These are phyloP conservation scores for Vanrija sp. DNA, from an alignment of 1,284 basidiomycete genomes.

Conservation along the genomic window DNA sequence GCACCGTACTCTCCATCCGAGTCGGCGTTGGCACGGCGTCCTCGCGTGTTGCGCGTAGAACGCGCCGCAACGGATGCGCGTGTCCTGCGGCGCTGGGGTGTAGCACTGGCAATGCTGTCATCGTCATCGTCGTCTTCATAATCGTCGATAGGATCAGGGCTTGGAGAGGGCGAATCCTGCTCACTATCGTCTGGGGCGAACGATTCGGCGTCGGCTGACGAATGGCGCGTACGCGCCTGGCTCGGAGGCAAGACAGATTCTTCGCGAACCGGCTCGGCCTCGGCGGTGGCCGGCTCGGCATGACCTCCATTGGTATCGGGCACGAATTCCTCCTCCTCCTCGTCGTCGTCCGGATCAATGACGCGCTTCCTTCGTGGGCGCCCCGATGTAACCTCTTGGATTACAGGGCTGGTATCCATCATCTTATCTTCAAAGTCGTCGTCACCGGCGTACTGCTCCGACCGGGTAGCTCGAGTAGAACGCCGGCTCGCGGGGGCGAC, in stretches of 20 bases:
- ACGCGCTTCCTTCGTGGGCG: slow-evolving; percentile 24
- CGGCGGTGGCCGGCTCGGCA: neutral
- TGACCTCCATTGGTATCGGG: neutral
- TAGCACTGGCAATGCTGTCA: neutral
- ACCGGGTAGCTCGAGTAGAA: slow-evolving; percentile 45
- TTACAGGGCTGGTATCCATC: slow-evolving; percentile 14
- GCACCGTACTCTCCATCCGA: slow-evolving; percentile 32
- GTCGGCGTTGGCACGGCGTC: slow-evolving; percentile 16
- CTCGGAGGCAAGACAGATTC: too few species aligned
- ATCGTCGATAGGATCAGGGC: slow-evolving; percentile 22
- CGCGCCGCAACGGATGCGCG: neutral
- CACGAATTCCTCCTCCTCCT: slow-evolving; percentile 23
- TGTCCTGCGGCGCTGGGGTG: slow-evolving; percentile 5
- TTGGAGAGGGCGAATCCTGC: slow-evolving; percentile 11
- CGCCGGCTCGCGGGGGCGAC: slow-evolving; percentile 44
- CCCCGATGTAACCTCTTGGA: slow-evolving; percentile 3
- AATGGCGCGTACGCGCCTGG: slow-evolving; percentile 7
- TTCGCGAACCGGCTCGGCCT: too few species aligned
- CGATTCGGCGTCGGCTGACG: slow-evolving; percentile 32
- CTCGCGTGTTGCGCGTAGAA: slow-evolving; percentile 13
- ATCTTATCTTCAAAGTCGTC: slow-evolving; percentile 35
- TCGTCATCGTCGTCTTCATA: slow-evolving; percentile 46
- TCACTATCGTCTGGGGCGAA: slow-evolving; percentile 30
- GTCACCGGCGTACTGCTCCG: slow-evolving; percentile 34
- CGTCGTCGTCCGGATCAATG: slow-evolving; percentile 36